Percentiles rank a stretch among this genome's conserved stretches.
Conservation (phyloP, 306 rosid species). For the Malus sylvestris region DNA sequence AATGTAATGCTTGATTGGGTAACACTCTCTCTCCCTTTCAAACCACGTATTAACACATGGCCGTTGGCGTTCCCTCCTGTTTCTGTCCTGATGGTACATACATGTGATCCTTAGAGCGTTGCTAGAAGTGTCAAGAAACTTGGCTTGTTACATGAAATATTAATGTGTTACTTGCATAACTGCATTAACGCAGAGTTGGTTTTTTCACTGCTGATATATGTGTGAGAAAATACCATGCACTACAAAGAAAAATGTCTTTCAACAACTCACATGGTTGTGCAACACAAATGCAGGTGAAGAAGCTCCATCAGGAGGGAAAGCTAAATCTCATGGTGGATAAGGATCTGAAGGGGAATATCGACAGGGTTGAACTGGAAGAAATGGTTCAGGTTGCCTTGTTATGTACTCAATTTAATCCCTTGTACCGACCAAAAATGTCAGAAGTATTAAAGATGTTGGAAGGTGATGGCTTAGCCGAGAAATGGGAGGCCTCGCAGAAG, state of each 20-base stretch:
- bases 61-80: background rate
- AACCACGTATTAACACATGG: background rate
- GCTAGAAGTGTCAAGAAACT: background rate
- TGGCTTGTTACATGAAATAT: background rate
- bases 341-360: slow-evolving; percentile 64
- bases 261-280: background rate
- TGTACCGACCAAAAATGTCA: slow-evolving; percentile 87
- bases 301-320: slow-evolving; percentile 79
- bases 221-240: background rate
- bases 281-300: slow-evolving; percentile 63
- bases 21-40: background rate
- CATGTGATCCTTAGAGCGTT: background rate
- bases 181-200: background rate
- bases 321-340: slow-evolving; percentile 79
- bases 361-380: slow-evolving; percentile 75
- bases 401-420: slow-evolving; percentile 87
- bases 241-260: background rate
- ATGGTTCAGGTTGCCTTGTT: slow-evolving; percentile 92
- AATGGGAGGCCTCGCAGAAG: slow-evolving; percentile 93
- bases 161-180: background rate
- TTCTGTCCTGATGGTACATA: background rate
- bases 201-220: background rate
- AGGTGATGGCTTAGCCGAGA: slow-evolving; percentile 95
- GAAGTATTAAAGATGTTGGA: slow-evolving; percentile 92
- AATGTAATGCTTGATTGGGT: background rate